Percentiles rank a stretch among this genome's conserved stretches.
Conservation (phyloP, 2,329 filamentous ascomycete species). For the Chrysoporthe deuterocubensis region DNA sequence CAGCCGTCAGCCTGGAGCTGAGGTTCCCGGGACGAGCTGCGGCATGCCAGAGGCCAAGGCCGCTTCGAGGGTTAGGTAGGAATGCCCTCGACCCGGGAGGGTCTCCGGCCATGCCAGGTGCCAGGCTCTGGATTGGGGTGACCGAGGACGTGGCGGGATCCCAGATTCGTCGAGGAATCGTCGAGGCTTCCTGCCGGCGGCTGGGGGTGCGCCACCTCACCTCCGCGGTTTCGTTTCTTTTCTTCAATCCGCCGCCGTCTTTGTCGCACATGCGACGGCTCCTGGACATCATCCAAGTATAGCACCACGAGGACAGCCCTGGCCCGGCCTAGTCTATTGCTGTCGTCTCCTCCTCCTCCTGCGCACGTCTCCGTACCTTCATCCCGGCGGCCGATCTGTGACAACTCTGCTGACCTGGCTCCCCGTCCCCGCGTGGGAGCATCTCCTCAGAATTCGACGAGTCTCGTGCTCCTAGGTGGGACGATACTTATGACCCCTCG, state of each 20-base stretch:
- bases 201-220: too few relatives aligned
- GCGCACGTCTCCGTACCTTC: background rate
- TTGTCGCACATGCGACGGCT: background rate
- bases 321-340: background rate
- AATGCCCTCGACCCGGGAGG: background rate
- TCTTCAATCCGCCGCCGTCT: background rate
- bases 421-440: slow-evolving; percentile 10
- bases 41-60: background rate
- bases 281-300: background rate
- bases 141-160: background rate
- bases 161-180: background rate
- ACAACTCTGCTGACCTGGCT: slow-evolving; percentile 16
- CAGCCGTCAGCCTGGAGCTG: background rate
- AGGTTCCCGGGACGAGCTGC: background rate
- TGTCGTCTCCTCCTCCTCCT: background rate
- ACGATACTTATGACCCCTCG: slow-evolving; percentile 20
- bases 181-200: background rate
- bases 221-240: background rate
- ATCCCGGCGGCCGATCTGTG: background rate
- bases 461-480: slow-evolving; percentile 11
- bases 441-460: slow-evolving; percentile 11
- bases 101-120: background rate
- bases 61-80: background rate
- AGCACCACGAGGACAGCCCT: slow-evolving; percentile 8
- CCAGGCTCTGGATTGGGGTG: background rate